Conservation (phyloP, 1,139 yeast genomes). For the Debaryomycetaceae sp. region DNA sequence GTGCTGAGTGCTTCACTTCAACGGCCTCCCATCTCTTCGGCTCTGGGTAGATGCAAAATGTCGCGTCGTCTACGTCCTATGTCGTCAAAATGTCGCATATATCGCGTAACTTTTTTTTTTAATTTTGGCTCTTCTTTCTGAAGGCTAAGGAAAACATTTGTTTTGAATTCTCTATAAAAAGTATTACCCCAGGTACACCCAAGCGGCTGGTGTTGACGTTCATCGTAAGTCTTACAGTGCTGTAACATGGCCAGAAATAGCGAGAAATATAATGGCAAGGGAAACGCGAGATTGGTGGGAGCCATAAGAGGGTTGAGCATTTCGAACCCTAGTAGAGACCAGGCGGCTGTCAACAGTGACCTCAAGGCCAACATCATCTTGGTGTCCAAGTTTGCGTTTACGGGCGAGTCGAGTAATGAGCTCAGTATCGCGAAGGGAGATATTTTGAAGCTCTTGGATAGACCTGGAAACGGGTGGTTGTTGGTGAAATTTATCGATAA, state of each 20-base stretch:
- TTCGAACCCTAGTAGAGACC: conserved; percentile 2
- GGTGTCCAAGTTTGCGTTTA: conserved; percentile 35
- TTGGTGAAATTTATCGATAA: conserved; percentile 41
- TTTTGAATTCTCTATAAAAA: background rate
- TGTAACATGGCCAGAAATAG: background rate
- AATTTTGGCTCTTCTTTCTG: background rate
- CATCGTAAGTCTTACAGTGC: background rate
- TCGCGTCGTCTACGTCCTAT: background rate
- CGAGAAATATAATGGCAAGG: background rate
- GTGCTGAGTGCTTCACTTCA: too few relatives aligned
- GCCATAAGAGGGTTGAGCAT: conserved; percentile 3
- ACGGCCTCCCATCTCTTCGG: too few relatives aligned
- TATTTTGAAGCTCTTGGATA: conserved; percentile 35
- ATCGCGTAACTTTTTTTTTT: background rate
- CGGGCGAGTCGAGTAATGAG: conserved; percentile 32
- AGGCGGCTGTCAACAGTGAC: conserved; percentile 2
- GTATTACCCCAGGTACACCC: background rate
- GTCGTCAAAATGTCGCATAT: background rate
- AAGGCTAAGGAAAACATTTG: background rate
- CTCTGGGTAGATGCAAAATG: background rate
- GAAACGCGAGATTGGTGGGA: background rate
- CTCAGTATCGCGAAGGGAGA: conserved; percentile 38
- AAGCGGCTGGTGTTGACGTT: background rate
- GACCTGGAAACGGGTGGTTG: conserved; percentile 42
- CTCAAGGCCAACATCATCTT: conserved; percentile 32